Evolutionary conservation across 164 flowering plant genomes (phyloP), one percentile per base, ranked within the genome.

Genomic region (Chimonanthus praecox): DNA sequence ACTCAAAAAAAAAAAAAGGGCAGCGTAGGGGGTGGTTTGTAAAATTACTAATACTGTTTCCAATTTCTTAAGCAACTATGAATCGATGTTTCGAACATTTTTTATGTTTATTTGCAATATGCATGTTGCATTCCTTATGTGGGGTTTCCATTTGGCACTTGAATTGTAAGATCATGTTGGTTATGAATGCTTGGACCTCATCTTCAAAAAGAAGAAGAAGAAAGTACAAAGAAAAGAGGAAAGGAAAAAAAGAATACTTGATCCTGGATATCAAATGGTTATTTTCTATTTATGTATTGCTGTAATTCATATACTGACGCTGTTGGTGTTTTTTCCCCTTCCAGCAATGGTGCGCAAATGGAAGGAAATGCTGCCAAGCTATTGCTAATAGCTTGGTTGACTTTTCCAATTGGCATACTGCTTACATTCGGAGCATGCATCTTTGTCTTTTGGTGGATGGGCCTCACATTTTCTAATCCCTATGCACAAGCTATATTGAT

Each of bases 381-480:
- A 58, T 66, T 90, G 81, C 86, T 81, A 82, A 83, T 89, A 67
- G 90, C 95, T 7, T 88, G 93, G 93, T 68, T 85, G 73, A 82
- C 87, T 76, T 65, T 90, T 49, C 95, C 93, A 18, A 76, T 87
- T 71, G 95, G 95, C 76, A 66, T 86, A 71, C 3, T 81, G 76
- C 62, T 87, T 70, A 88, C 92, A 64, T 9, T 75, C 61, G 75
- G 70, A 16, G 85, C 83, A 64, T 85, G 87, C 60, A 0, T 65
- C 33, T 71, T 80, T 61, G 73, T 87, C 71, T 86, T 89, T 76
- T 86, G 90, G 89, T 82, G 82, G 87, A 85, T 84, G 75, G 71
- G 51, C 9, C 76, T 89, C 62, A 85, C 74, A 76, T 70, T 77
- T 66, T 85, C 87, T 50, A 78, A 81, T 71, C 77, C 86, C 43